phyloP scores from a whole-genome alignment of 1,284 basidiomycete genomes.

The Calocybe gambosa region DNA sequence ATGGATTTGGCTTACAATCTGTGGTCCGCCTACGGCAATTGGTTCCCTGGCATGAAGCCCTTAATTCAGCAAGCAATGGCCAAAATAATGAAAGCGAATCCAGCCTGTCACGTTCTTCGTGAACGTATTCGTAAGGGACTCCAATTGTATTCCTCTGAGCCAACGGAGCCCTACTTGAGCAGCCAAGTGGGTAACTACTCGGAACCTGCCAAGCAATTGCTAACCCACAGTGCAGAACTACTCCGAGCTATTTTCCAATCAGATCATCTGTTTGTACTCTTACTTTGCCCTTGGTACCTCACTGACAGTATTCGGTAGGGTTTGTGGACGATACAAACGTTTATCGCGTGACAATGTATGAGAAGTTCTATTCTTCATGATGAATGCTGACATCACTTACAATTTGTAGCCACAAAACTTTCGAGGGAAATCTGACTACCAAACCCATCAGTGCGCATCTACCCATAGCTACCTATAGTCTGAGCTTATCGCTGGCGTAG shows the following conservation, averaged over 20 bases:
- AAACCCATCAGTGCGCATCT: conserved; percentile 85
- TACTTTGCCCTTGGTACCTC: neutral
- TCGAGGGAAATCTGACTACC: conserved; percentile 99
- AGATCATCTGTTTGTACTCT: conserved; percentile 81
- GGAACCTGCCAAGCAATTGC: conserved; percentile 8
- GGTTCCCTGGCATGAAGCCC: conserved; percentile 99
- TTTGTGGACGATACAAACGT: conserved; percentile 99
- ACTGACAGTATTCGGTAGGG: conserved; percentile 39
- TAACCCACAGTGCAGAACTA: conserved; percentile 59
- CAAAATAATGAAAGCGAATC: conserved; percentile 99
- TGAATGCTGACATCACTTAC: conserved; percentile 3
- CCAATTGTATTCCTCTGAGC: conserved; percentile 98
- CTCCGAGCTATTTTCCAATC: conserved; percentile 97
- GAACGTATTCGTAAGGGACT: conserved; percentile 99
- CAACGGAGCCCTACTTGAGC: conserved; percentile 98
- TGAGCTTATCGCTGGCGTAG: conserved; percentile 26
- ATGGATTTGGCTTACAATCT: conserved; percentile 98
- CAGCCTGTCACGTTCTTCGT: conserved; percentile 95
- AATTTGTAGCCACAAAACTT: conserved; percentile 82
- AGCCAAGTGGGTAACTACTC: conserved; percentile 53
- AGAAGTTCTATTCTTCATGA: neutral
- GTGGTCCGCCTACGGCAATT: conserved; percentile 99
- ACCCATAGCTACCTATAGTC: neutral
- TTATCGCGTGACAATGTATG: conserved; percentile 94
- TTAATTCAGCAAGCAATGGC: conserved; percentile 98